phyloP scores from a whole-genome alignment of 2,329 filamentous ascomycete species.

The Calonectria hongkongensis region DNA sequence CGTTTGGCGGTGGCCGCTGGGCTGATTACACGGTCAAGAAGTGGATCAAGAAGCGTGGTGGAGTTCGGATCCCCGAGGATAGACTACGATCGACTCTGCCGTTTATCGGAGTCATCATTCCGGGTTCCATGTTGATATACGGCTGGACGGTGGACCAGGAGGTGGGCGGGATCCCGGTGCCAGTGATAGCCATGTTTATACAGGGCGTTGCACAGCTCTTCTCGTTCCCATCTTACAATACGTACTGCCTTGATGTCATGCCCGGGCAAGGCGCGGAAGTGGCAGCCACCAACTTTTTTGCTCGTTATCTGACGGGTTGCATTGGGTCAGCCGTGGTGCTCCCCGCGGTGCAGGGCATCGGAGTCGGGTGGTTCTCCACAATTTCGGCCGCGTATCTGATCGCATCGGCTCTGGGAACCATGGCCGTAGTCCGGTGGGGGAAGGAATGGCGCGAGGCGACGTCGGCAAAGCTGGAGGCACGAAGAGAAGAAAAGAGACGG shows the following conservation, averaged over 20 bases:
- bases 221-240: conserved; percentile 85
- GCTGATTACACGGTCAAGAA: conserved; percentile 80
- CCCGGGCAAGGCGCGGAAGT: conserved; percentile 81
- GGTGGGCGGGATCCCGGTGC: conserved; percentile 73
- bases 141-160: conserved; percentile 70
- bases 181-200: conserved; percentile 83
- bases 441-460: conserved; percentile 62
- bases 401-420: conserved; percentile 60
- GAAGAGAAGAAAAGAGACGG: conserved; percentile 6
- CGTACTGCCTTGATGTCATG: conserved; percentile 90
- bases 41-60: conserved; percentile 76
- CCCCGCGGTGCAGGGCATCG: conserved; percentile 83
- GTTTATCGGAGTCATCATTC: conserved; percentile 75
- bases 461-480: conserved; percentile 50
- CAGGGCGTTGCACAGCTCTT: conserved; percentile 85
- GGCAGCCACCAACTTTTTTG: conserved; percentile 86
- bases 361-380: conserved; percentile 88
- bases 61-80: conserved; percentile 80
- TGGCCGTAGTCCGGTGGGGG: conserved; percentile 63
- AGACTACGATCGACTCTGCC: conserved; percentile 76
- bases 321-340: conserved; percentile 82
- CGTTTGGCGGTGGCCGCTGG: conserved; percentile 82
- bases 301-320: conserved; percentile 85
- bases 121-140: conserved; percentile 79
- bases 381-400: conserved; percentile 68